phyloP scores from a whole-genome alignment of 352 stramenopile genomes.

The Pythium pectinolyticum region DNA sequence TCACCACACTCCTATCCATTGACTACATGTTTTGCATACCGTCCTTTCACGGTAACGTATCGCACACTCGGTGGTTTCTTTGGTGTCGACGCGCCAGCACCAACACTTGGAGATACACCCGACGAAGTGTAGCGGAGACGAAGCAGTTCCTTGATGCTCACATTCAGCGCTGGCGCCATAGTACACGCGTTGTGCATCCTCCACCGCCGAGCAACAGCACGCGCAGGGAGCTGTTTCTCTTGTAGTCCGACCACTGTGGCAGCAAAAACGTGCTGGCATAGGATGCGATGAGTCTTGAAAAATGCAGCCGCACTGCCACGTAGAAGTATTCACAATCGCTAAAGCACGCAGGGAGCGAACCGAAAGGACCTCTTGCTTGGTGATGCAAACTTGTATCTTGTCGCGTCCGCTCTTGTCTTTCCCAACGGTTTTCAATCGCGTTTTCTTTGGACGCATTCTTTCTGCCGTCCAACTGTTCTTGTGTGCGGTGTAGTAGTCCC shows the following conservation, averaged over 20 bases:
- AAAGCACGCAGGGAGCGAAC: background rate
- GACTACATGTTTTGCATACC: too few species aligned
- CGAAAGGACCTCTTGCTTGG: background rate
- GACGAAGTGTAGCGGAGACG: too few species aligned
- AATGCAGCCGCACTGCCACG: constrained; percentile 5
- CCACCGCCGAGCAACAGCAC: background rate
- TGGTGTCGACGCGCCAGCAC: too few species aligned
- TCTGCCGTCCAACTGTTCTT: background rate
- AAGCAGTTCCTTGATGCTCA: too few species aligned
- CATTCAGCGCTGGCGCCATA: too few species aligned
- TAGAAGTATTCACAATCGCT: background rate
- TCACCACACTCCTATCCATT: too few species aligned
- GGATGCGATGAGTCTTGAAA: background rate
- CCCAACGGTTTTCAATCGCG: background rate
- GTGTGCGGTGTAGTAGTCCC: background rate
- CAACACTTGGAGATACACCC: too few species aligned
- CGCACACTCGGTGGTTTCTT: too few species aligned
- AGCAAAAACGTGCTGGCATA: constrained; percentile 6
- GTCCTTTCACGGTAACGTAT: too few species aligned
- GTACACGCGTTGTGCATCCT: too few species aligned
- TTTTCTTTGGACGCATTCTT: background rate
- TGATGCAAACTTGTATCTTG: background rate
- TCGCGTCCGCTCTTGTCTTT: background rate
- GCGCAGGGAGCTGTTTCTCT: background rate
- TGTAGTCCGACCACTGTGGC: background rate